Conservation (phyloP, 2,329 filamentous ascomycete genomes). For the Metarhizium brunneum region DNA sequence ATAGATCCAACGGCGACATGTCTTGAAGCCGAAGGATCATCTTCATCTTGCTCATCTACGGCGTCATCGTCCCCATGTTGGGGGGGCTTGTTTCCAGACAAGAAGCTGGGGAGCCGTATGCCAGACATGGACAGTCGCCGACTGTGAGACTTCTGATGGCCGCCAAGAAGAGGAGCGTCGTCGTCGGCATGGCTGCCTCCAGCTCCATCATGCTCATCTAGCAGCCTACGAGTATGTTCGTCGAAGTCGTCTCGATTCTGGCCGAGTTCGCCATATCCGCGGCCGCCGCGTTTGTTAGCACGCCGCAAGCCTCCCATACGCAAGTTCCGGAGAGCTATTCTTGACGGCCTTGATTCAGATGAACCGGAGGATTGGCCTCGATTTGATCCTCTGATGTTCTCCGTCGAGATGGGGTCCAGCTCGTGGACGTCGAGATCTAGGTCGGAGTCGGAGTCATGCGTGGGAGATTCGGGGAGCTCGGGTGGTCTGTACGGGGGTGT, state of each 20-base stretch:
- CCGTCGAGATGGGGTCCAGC: constrained; percentile 55
- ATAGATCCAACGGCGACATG: constrained; percentile 65
- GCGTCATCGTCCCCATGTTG: constrained; percentile 25
- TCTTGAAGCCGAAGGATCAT: constrained; percentile 62
- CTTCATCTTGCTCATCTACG: constrained; percentile 40
- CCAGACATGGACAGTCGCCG: constrained; percentile 33
- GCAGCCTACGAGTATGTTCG: constrained; percentile 57
- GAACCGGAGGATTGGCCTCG: constrained; percentile 23
- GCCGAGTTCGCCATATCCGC: constrained; percentile 52
- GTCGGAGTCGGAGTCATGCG: constrained; percentile 64
- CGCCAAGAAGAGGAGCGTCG: constrained; percentile 56
- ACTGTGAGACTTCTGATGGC: constrained; percentile 17
- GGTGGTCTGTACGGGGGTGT: constrained; percentile 41
- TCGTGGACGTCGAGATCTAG: constrained; percentile 70
- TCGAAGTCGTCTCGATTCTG: constrained; percentile 45
- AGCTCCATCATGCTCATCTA: constrained; percentile 54
- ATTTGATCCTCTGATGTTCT: constrained; percentile 21
- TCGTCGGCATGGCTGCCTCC: constrained; percentile 60
- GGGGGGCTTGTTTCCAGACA: constrained; percentile 28
- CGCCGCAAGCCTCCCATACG: constrained; percentile 57
- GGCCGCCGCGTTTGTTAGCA: constrained; percentile 40
- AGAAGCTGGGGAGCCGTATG: constrained; percentile 59
- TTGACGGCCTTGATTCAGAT: constrained; percentile 40
- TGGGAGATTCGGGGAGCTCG: constrained; percentile 55
- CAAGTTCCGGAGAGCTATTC: constrained; percentile 63